Evolutionary conservation across 139 green algal species (phyloP).

Genomic region (Mesotaenium endlicherianum): DNA sequence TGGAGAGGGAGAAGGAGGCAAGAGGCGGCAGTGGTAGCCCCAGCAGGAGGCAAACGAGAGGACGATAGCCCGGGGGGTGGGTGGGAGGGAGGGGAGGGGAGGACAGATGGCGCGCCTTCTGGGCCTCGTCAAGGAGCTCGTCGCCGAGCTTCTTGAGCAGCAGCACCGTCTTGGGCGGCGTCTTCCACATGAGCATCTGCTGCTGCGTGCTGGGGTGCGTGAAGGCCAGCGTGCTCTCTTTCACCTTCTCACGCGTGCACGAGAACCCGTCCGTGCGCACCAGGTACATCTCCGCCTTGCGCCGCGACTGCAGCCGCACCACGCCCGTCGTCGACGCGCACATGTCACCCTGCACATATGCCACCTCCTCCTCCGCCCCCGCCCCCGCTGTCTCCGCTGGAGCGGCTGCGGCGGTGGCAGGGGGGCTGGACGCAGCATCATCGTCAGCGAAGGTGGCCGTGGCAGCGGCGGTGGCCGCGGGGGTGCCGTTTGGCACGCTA

Average conservation of each 20-base stretch:
- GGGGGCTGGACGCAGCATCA: neutral
- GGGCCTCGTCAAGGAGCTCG: slow-evolving; percentile 70
- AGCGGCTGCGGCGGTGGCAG: neutral
- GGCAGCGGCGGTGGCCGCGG: neutral
- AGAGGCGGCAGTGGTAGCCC: too few relatives aligned
- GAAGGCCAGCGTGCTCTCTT: slow-evolving; percentile 76
- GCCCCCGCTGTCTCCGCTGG: neutral
- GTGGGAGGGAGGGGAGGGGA: neutral
- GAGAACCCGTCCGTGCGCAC: slow-evolving; percentile 89
- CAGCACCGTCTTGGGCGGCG: slow-evolving; percentile 81
- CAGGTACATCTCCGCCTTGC: slow-evolving; percentile 71
- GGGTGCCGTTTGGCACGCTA: neutral
- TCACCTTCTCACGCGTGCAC: slow-evolving; percentile 86
- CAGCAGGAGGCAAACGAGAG: too few relatives aligned
- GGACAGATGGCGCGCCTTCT: slow-evolving; percentile 24
- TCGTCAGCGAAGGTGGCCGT: neutral
- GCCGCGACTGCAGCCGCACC: slow-evolving; percentile 45
- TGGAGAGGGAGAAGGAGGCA: too few relatives aligned
- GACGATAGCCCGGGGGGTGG: too few relatives aligned
- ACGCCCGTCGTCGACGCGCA: slow-evolving; percentile 38
- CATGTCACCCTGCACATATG: slow-evolving; percentile 32
- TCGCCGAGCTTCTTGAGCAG: slow-evolving; percentile 94
- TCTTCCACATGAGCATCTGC: slow-evolving; percentile 93
- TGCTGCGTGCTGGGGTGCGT: slow-evolving; percentile 90
- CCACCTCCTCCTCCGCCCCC: slow-evolving; percentile 19